A percentile compares a stretch with the other conserved stretches of the same genome.
Conservation (phyloP, 768 basidiomycete species). For the Tulasnella sp. region DNA sequence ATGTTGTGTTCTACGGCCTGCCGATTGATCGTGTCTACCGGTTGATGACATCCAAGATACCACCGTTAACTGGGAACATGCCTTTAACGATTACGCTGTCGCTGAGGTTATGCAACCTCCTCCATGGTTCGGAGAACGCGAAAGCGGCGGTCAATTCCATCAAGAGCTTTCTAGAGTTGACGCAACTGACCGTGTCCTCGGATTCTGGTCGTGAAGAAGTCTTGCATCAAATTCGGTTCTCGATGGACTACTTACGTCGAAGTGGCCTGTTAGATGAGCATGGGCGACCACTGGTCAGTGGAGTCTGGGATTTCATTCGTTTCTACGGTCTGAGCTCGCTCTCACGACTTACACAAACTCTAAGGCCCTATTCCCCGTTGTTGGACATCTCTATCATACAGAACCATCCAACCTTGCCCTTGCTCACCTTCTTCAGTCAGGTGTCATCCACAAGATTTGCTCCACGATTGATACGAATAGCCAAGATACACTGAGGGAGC, state of each 20-base stretch:
- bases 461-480: conserved; percentile 25
- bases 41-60: conserved; percentile 50
- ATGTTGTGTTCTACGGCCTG: conserved; percentile 62
- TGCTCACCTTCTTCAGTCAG: conserved; percentile 43
- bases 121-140: conserved; percentile 47
- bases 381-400: conserved; percentile 32
- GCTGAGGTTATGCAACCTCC: conserved; percentile 52
- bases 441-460: conserved; percentile 50
- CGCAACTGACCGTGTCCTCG: conserved; percentile 48
- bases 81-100: conserved; percentile 56
- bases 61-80: conserved; percentile 50
- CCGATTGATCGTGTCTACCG: conserved; percentile 52
- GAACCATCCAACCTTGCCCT: conserved; percentile 64
- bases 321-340: conserved; percentile 33
- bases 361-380: conserved; percentile 6
- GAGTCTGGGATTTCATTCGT: conserved; percentile 28
- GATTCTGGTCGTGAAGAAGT: conserved; percentile 45
- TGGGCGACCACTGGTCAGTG: conserved; percentile 46
- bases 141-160: conserved; percentile 40
- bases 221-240: conserved; percentile 55
- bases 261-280: conserved; percentile 39
- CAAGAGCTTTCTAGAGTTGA: conserved; percentile 42
- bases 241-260: conserved; percentile 57
- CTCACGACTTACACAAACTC: not conserved
- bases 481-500: conserved; percentile 36